These are phyloP conservation scores for Ganoderma resinaceum DNA, from an alignment of 1,284 basidiomycete genomes.

Conservation along the genomic window DNA sequence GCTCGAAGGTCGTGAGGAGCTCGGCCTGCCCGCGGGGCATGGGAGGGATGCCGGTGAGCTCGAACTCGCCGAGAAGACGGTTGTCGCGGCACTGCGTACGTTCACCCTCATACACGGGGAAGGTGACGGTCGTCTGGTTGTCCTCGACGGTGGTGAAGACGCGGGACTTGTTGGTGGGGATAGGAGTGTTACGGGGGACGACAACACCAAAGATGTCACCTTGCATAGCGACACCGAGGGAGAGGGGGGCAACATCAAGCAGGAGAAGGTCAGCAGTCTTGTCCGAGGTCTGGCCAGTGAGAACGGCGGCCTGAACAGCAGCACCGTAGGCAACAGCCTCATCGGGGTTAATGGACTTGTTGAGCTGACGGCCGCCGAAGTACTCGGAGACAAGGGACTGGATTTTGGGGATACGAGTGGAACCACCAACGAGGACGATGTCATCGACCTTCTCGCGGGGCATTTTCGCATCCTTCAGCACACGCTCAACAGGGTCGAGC, in stretches of 20 bases:
- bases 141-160: conserved; percentile 98
- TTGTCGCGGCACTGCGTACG: conserved; percentile 98
- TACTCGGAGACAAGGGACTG: conserved; percentile 98
- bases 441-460: conserved; percentile 97
- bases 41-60: conserved; percentile 95
- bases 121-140: conserved; percentile 97
- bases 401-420: conserved; percentile 99
- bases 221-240: conserved; percentile 98
- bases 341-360: conserved; percentile 99
- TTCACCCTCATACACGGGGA: conserved; percentile 98
- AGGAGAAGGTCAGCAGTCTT: conserved; percentile 95
- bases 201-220: conserved; percentile 97
- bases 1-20: conserved; percentile 96
- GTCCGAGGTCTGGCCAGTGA: conserved; percentile 95
- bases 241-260: conserved; percentile 95
- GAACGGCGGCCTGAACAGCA: conserved; percentile 95
- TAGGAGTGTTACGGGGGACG: conserved; percentile 96
- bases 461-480: conserved; percentile 99
- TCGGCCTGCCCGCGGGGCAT: conserved; percentile 97
- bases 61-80: conserved; percentile 96
- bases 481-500: conserved; percentile 98
- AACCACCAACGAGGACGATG: conserved; percentile 99
- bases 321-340: conserved; percentile 97
- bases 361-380: conserved; percentile 96
- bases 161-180: conserved; percentile 96